These are phyloP conservation scores for Mortierella claussenii DNA, from an alignment of 192 early-diverging fungal species.

Conservation along the genomic window DNA sequence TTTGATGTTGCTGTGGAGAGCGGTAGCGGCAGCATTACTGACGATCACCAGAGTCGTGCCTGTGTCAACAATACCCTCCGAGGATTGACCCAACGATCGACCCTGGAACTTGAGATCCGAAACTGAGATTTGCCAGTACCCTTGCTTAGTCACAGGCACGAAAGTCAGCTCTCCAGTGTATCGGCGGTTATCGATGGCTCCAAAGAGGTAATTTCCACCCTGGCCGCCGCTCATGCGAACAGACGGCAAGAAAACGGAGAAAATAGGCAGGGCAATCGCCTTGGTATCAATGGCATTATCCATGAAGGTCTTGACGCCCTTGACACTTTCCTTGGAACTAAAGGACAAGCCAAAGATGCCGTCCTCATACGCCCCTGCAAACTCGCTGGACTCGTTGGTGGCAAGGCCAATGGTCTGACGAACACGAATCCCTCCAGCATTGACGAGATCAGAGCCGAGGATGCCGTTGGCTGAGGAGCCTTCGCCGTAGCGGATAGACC, in stretches of 20 bases:
- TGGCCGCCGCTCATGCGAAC: constrained; percentile 53
- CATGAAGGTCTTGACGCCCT: constrained; percentile 59
- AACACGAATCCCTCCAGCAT: constrained; percentile 66
- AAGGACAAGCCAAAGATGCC: constrained; percentile 72
- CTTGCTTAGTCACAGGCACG: constrained; percentile 58
- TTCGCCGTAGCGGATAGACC: constrained; percentile 71
- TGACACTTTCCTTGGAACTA: constrained; percentile 50
- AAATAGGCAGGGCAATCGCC: constrained; percentile 61
- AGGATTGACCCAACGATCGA: constrained; percentile 25
- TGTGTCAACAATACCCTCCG: constrained; percentile 65
- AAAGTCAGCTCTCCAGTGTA: constrained; percentile 61
- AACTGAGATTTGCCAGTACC: constrained; percentile 65
- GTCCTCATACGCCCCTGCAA: constrained; percentile 62
- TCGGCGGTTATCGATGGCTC: constrained; percentile 56
- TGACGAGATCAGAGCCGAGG: constrained; percentile 62
- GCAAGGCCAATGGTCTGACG: constrained; percentile 70
- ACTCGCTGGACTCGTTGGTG: constrained; percentile 60
- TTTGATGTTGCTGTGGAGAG: constrained; percentile 51
- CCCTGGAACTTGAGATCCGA: constrained; percentile 47
- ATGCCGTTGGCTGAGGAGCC: constrained; percentile 58
- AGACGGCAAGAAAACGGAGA: constrained; percentile 68
- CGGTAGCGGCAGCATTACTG: constrained; percentile 57
- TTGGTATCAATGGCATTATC: constrained; percentile 64
- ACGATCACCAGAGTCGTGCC: constrained; percentile 72
- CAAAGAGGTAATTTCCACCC: constrained; percentile 64